Evolutionary conservation across 2,329 filamentous ascomycete genomes (phyloP), one percentile per base, ranked within the genome.

Genomic region (Ascochyta fabae): DNA sequence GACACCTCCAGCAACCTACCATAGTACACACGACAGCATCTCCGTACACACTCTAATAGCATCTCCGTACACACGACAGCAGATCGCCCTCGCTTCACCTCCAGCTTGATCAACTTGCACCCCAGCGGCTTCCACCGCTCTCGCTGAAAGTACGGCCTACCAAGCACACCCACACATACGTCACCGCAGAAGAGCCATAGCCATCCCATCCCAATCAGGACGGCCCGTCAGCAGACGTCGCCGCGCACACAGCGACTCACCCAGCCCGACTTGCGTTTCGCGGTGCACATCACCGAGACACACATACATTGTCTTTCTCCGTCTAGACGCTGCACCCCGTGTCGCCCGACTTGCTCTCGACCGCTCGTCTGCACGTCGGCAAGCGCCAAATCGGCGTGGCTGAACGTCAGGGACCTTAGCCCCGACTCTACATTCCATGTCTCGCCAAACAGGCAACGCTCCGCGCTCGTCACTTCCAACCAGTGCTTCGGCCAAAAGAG

Each of bases 401-500:
- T 54, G 39, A 38, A 45, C 19, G 51, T 48, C 51, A 54, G 34
- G 40, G 45, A 22, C 27, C 33, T 33, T 39, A 39, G 36, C 19
- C 36, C 19, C 22, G n/a, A 8, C 4, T 43, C 27, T 9, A 43
- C 27, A 38, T 41, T 7, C 35, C 43, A 47, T 42, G 36, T 16
- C 43, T 41, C 24, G 22, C 49, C 42, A 47, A 53, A 46, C 2
- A 42, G 43, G 50, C 29, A 42, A 53, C 6, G 43, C 35, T 16
- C 42, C n/a, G 42, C 26, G 24, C 19, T 19, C 19, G 29, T 33
- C 38, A 13, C 13, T 36, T 36, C 13, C 13, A 16, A n/a, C 39
- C 39, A 40, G 38, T 48, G 51, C 51, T 40, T 39, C 41, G 44
- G 35, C 23, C 27, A 29, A 22, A 42, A 51, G 53, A 56, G 53